phyloP scores from a whole-genome alignment of 2,329 filamentous ascomycete species.

The Aureobasidium sp. region DNA sequence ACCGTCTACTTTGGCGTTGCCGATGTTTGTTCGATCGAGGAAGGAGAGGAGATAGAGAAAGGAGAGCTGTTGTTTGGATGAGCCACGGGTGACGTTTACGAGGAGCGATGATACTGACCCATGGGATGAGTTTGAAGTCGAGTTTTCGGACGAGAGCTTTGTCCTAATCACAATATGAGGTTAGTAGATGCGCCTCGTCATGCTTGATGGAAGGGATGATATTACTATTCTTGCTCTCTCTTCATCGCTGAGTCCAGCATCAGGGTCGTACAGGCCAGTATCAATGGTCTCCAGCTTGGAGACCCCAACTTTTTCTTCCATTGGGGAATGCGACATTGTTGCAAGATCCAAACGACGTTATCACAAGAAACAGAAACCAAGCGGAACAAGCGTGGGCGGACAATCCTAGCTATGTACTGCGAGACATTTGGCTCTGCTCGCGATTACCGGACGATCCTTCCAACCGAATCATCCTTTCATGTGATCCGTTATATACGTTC shows the following conservation, averaged over 20 bases:
- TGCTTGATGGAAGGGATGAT: background rate
- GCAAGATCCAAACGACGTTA: background rate
- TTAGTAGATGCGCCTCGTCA: background rate
- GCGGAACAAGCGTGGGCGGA: background rate
- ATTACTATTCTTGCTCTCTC: conserved; percentile 55
- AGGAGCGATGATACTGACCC: conserved; percentile 29
- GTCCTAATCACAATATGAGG: conserved; percentile 39
- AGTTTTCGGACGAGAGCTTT: conserved; percentile 54
- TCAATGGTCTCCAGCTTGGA: conserved; percentile 3
- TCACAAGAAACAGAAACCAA: background rate
- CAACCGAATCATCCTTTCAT: background rate
- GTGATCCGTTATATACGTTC: conserved; percentile 3
- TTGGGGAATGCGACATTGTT: conserved; percentile 1
- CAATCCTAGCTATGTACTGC: background rate
- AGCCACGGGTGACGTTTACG: background rate
- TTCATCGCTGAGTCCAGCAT: conserved; percentile 55
- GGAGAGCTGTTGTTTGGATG: conserved; percentile 42
- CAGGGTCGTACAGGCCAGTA: conserved; percentile 40
- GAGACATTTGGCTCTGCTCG: background rate
- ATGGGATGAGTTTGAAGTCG: conserved; percentile 54
- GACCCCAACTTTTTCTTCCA: conserved; percentile 4
- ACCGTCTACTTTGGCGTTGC: conserved; percentile 58
- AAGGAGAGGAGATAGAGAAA: conserved; percentile 68
- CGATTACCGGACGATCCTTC: background rate
- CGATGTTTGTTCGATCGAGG: conserved; percentile 65